Evolutionary conservation across 139 green algal species (phyloP), one percentile per base, ranked within the genome.

Genomic region (Deuterostichococcus epilithicus): DNA sequence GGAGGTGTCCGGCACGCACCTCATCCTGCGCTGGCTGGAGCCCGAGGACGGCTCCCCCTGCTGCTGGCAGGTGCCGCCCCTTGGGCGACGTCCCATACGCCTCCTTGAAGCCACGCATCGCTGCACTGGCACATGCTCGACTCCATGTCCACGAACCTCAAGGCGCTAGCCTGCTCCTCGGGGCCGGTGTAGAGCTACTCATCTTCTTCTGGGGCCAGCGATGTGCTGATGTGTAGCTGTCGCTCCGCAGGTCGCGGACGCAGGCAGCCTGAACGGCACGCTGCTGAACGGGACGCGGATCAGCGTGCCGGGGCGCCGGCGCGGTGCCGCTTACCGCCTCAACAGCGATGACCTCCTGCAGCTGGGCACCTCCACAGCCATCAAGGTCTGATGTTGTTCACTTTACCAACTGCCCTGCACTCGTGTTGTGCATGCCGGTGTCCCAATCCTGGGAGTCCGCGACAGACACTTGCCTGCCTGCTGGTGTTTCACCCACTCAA

Each of bases 261-360:
- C 85, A 1, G 91, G 91, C 52, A 92, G 86, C 59, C 70, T 96
- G 28, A 96, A 96, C 73, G 91, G 91, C 80, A 94, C 88, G 13
- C 73, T 69, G 10, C 74, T 96, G 20, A 91, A 92, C 69, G 86
- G 87, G 5, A 67, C 65, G 1, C 66, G 76, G 47, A 91, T 96
- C 72, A 86, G 84, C 74, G 76, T 67, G 34, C 79, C 83, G 65
- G 84, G 87, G 69, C 84, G 88, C 33, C 68, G 86, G 69, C 79
- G 76, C 23, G 86, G 90, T 1, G 65, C 74, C 1, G 34, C 73
- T 65, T 84, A 78, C 60, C 81, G 79, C 35, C 79, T 90, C 22
- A 82, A 60, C 73, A 73, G 73, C 32, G 86, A 88, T 76, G 86
- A 90, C 76, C 82, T 89, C 33, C 76, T 90, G 77, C 76, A 83